Conservation (phyloP, 1,284 basidiomycete genomes). For the Cryptococcus deneoformans region DNA sequence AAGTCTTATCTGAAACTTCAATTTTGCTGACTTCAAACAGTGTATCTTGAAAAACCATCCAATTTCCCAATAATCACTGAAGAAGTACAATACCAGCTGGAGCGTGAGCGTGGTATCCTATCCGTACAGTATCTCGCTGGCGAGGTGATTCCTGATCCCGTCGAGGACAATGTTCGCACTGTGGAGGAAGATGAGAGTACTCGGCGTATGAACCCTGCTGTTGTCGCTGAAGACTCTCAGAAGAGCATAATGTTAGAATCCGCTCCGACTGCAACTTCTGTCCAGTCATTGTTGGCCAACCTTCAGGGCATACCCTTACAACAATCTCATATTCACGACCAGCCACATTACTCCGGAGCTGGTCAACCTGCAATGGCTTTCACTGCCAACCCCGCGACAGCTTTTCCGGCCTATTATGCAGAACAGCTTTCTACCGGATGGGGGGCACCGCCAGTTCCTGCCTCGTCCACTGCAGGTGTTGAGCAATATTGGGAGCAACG, state of each 20-base stretch:
- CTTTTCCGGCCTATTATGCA: too few species aligned
- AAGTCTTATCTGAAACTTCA: not conserved
- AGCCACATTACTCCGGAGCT: not conserved
- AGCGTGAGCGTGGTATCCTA: slow-evolving; percentile 30
- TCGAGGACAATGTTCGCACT: slow-evolving; percentile 22
- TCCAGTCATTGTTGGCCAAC: not conserved
- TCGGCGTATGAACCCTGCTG: not conserved
- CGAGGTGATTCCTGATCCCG: slow-evolving; percentile 13
- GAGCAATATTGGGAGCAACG: not conserved
- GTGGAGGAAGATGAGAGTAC: slow-evolving; percentile 3
- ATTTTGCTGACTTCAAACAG: slow-evolving; percentile 1
- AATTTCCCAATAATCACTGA: slow-evolving; percentile 3
- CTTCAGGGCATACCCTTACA: not conserved
- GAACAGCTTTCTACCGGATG: too few species aligned
- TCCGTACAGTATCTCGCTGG: slow-evolving; percentile 20
- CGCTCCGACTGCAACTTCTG: not conserved
- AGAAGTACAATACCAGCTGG: slow-evolving; percentile 29
- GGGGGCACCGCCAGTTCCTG: too few species aligned
- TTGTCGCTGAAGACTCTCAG: not conserved
- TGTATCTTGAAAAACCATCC: slow-evolving; percentile 1
- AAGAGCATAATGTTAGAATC: not conserved
- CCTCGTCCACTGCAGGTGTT: too few species aligned
- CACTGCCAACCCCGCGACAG: too few species aligned
- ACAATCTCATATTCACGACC: not conserved
- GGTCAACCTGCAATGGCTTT: too few species aligned